phyloP scores from a whole-genome alignment of 345 rosid species.

The Euphorbia peplus region DNA sequence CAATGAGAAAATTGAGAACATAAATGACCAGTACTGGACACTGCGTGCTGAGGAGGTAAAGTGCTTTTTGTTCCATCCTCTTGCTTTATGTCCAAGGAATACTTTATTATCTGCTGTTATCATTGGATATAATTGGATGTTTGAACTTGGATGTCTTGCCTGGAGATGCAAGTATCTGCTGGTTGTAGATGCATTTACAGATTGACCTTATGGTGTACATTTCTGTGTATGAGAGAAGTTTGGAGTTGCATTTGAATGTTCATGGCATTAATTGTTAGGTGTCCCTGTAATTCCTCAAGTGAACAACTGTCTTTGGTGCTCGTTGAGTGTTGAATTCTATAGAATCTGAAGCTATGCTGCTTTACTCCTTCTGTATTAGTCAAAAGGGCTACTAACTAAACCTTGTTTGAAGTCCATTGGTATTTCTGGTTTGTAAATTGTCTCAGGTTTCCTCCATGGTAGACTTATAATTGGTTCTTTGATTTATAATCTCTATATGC shows the following conservation, averaged over 20 bases:
- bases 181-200: background rate
- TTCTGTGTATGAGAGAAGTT: background rate
- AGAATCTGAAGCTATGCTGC: background rate
- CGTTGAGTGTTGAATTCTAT: conserved; percentile 2
- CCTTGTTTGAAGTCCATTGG: background rate
- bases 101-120: background rate
- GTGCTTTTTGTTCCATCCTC: conserved; percentile 12
- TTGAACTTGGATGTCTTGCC: background rate
- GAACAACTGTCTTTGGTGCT: background rate
- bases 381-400: background rate
- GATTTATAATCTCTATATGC: background rate
- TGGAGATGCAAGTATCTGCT: background rate
- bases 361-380: background rate
- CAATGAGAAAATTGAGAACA: conserved; percentile 81
- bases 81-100: background rate
- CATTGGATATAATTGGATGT: background rate
- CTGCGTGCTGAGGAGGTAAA: conserved; percentile 93
- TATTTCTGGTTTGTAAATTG: background rate
- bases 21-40: conserved; percentile 97
- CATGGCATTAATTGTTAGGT: background rate
- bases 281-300: background rate
- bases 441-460: background rate
- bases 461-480: background rate
- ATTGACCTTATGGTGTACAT: background rate
- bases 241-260: background rate